phyloP scores from a whole-genome alignment of 176 grass and related monocot genomes.

The Oryza officinalis region DNA sequence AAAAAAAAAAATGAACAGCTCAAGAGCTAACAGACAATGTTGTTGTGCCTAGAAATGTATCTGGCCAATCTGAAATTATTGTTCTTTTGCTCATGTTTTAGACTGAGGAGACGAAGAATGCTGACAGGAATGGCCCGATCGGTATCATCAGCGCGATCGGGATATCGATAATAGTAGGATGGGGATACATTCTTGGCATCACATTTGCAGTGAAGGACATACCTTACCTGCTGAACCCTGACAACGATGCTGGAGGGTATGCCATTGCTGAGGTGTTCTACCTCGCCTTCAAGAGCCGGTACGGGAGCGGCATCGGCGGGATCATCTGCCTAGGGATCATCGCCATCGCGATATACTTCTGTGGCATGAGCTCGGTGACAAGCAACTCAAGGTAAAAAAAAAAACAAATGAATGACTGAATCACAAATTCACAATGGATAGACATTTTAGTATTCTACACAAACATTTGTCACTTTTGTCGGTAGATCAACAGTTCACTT shows the following conservation, averaged over 20 bases:
- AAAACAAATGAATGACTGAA: too few relatives aligned
- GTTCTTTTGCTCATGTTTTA: slow-evolving; percentile 26
- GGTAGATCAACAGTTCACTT: neutral
- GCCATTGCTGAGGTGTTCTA: slow-evolving; percentile 86
- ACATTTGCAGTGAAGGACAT: slow-evolving; percentile 83
- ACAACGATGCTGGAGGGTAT: slow-evolving; percentile 88
- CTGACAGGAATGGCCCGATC: slow-evolving; percentile 75
- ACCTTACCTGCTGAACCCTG: slow-evolving; percentile 60
- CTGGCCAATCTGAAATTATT: neutral
- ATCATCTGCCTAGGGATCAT: slow-evolving; percentile 74
- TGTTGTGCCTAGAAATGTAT: neutral
- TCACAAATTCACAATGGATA: too few relatives aligned
- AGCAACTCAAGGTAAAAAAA: slow-evolving; percentile 73
- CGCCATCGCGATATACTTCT: slow-evolving; percentile 77
- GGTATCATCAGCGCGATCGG: slow-evolving; percentile 86
- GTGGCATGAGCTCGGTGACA: slow-evolving; percentile 78
- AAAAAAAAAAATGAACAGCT: neutral
- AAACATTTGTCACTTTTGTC: neutral
- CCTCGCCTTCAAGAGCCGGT: slow-evolving; percentile 74
- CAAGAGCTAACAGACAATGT: neutral
- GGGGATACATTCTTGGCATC: slow-evolving; percentile 82
- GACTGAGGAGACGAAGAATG: slow-evolving; percentile 89
- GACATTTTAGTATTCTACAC: neutral
- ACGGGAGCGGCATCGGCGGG: slow-evolving; percentile 70
- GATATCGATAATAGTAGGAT: slow-evolving; percentile 71